Evolutionary conservation across 805 yeast species (phyloP), one percentile per base, ranked within the genome.

Genomic region (Metschnikowia santaceciliae): DNA sequence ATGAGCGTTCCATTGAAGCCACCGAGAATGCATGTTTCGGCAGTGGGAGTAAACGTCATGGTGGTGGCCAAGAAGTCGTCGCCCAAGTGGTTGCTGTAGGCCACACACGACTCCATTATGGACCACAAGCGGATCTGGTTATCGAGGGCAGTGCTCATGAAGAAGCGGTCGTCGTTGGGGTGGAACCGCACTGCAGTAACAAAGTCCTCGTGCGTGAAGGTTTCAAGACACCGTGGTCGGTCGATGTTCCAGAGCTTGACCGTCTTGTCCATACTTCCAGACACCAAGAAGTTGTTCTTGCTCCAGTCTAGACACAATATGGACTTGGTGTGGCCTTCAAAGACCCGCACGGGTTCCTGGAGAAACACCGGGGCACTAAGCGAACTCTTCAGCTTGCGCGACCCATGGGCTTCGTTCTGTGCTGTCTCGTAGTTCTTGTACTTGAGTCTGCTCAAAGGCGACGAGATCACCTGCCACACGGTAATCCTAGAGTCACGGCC

Each of bases 271-370:
- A 88, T 86, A 1, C 96, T 86, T 3, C 94, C 84, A 0, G 94
- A 77, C 1, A 90, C 64, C 32, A 92, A 64, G 58, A 91, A 91
- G 63, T 85, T 85, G 67, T 90, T 90, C 59, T 84, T 85, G 47
- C 95, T 86, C 97, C 97, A 91, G 60, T 88, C 88, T 33, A 91
- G 62, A 10, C 87, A 81, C n/a, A 89, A 65, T 14, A 92, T 76
- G 52, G 89, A 86, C 42, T 79, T 79, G 0, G 78, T 66, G 66
- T 92, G 97, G 15, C 88, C 94, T 39, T 64, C 67, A 54, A 82
- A 86, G 13, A 76, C 76, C 32, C 80, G 74, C 14, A 75, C 63
- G 0, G 97, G 96, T 10, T 62, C 64, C 3, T 82, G 79, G 55
- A 83, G 85, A 64, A 91, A 90, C 1, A 91, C 88, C 0, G 96